phyloP scores from a whole-genome alignment of 345 rosid species.

The Salix udensis region DNA sequence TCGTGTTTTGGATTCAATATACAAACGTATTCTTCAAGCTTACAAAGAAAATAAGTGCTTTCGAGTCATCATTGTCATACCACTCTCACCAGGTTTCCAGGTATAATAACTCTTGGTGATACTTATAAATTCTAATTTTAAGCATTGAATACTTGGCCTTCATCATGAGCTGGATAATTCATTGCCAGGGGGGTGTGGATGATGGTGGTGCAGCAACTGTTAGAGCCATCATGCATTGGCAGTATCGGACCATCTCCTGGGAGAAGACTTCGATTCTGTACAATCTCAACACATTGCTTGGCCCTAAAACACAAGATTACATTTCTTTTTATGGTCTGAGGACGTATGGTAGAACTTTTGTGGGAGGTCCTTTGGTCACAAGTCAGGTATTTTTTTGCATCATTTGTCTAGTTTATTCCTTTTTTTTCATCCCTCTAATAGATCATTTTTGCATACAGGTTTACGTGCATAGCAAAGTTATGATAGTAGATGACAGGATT shows the following conservation, averaged over 20 bases:
- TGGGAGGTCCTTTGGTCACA: conserved; percentile 66
- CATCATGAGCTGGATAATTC: not conserved
- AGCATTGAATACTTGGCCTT: not conserved
- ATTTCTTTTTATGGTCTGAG: conserved; percentile 85
- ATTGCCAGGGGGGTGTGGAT: conserved; percentile 73
- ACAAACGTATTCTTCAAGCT: conserved; percentile 65
- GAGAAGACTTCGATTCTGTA: conserved; percentile 70
- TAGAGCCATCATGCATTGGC: conserved; percentile 95
- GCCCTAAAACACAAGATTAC: conserved; percentile 63
- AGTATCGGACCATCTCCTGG: conserved; percentile 76
- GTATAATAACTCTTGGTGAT: conserved; percentile 22
- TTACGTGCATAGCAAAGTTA: conserved; percentile 88
- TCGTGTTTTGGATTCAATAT: conserved; percentile 67
- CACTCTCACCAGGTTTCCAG: conserved; percentile 95
- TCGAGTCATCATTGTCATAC: conserved; percentile 70
- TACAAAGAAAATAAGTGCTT: conserved; percentile 63
- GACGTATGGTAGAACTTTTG: conserved; percentile 63
- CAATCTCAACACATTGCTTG: conserved; percentile 49
- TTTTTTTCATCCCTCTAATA: not conserved
- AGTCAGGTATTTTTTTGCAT: conserved; percentile 56
- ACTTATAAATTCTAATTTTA: not conserved
- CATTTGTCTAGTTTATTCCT: not conserved
- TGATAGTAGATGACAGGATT: conserved; percentile 72
- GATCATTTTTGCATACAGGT: conserved; percentile 37
- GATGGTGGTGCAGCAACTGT: conserved; percentile 93